These are phyloP conservation scores for Sphenostylis stenocarpa DNA, from an alignment of 306 rosid species.

Conservation along the genomic window DNA sequence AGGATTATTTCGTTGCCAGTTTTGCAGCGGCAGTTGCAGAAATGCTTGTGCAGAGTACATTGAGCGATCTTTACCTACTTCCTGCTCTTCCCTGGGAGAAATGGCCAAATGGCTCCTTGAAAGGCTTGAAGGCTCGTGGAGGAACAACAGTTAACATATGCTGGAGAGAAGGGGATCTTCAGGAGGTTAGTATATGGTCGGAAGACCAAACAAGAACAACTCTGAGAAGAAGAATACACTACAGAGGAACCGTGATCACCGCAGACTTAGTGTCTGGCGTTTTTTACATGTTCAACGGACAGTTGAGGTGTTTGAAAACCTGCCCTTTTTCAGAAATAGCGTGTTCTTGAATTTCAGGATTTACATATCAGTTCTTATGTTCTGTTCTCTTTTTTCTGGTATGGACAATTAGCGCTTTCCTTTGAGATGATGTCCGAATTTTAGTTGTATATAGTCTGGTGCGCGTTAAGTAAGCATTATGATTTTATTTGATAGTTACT, in stretches of 20 bases:
- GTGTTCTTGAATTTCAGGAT: conserved; percentile 1
- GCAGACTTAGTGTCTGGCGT: conserved; percentile 34
- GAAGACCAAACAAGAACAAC: conserved; percentile 10
- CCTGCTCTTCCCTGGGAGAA: conserved; percentile 61
- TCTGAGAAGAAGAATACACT: conserved; percentile 33
- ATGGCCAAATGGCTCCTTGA: conserved; percentile 57
- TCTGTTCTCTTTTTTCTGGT: not conserved
- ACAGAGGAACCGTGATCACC: conserved; percentile 40
- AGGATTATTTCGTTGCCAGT: conserved; percentile 27
- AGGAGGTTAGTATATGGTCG: conserved; percentile 45
- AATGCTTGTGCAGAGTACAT: conserved; percentile 62
- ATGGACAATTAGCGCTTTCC: too few relatives aligned
- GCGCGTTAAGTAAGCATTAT: too few relatives aligned
- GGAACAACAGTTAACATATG: conserved; percentile 51
- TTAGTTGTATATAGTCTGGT: too few relatives aligned
- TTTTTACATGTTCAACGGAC: conserved; percentile 41
- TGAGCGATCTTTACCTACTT: conserved; percentile 49
- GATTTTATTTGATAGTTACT: too few relatives aligned
- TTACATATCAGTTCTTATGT: not conserved
- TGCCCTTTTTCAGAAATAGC: not conserved
- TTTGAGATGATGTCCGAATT: too few relatives aligned
- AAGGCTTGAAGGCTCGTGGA: conserved; percentile 64
- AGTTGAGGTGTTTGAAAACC: conserved; percentile 38
- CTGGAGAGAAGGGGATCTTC: conserved; percentile 62
- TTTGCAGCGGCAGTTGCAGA: conserved; percentile 65